Evolutionary conservation across 495 filamentous ascomycete genomes (phyloP).

Genomic region (Oidiodendron maius): DNA sequence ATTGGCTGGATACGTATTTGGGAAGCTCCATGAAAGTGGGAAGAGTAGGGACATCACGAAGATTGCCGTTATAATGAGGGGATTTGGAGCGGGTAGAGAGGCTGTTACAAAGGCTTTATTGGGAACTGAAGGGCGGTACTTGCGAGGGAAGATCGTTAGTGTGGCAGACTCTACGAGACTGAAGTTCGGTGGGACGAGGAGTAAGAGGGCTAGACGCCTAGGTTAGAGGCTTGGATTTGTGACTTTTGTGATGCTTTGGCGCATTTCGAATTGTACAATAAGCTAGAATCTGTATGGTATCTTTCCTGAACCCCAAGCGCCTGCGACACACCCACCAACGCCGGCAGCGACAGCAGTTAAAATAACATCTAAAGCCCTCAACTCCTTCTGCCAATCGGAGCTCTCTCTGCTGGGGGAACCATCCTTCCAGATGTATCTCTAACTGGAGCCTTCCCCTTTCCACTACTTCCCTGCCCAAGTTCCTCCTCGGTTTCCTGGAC

Average conservation of each 20-base stretch:
- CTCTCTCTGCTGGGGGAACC: slow-evolving; percentile 34
- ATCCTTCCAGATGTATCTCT: slow-evolving; percentile 32
- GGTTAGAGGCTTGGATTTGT: slow-evolving; percentile 40
- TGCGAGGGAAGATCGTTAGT: slow-evolving; percentile 64
- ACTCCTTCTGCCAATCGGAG: slow-evolving; percentile 19
- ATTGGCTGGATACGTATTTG: slow-evolving; percentile 70
- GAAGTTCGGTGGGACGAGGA: slow-evolving; percentile 94
- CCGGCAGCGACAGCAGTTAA: slow-evolving; percentile 4
- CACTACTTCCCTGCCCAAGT: slow-evolving; percentile 24
- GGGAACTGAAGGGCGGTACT: slow-evolving; percentile 69
- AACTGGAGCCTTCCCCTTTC: slow-evolving; percentile 34
- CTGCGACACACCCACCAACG: not conserved
- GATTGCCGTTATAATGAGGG: slow-evolving; percentile 73
- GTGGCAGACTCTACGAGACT: slow-evolving; percentile 80
- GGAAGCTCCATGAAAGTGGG: slow-evolving; percentile 69
- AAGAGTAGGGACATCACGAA: slow-evolving; percentile 51
- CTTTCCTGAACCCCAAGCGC: slow-evolving; percentile 2
- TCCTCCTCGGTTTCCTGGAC: slow-evolving; percentile 24
- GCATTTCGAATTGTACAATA: slow-evolving; percentile 18
- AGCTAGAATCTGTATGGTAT: slow-evolving; percentile 15
- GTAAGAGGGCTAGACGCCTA: slow-evolving; percentile 72
- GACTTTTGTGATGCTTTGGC: slow-evolving; percentile 8
- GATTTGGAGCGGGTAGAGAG: slow-evolving; percentile 80
- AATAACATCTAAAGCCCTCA: slow-evolving; percentile 1
- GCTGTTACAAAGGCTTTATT: slow-evolving; percentile 84